These are phyloP conservation scores for Leptographium procerum DNA, from an alignment of 2,329 filamentous ascomycete species.

Conservation along the genomic window DNA sequence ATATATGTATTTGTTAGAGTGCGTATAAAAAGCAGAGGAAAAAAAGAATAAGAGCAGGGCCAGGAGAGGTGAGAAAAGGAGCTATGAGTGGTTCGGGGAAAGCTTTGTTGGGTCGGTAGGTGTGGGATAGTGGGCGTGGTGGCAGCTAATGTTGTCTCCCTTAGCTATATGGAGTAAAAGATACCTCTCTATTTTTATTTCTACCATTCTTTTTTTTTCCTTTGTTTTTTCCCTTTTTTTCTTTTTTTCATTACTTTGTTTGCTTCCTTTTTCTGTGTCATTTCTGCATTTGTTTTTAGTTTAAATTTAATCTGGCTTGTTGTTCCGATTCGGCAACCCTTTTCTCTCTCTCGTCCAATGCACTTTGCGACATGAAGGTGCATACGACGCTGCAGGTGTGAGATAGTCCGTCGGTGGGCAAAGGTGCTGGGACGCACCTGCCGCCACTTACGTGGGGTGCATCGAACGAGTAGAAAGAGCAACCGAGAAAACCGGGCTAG, in stretches of 20 bases:
- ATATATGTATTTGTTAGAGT: slow-evolving; percentile 9
- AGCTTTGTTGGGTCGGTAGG: slow-evolving; percentile 7
- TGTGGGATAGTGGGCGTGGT: neutral
- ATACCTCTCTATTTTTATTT: neutral
- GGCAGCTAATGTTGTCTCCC: neutral
- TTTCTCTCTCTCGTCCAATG: neutral
- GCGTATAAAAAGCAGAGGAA: neutral
- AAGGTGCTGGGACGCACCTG: slow-evolving; percentile 5
- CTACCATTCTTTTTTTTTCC: neutral
- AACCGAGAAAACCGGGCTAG: neutral
- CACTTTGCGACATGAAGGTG: neutral
- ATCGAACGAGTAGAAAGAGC: neutral
- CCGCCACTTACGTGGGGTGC: slow-evolving; percentile 9
- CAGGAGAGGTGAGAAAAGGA: slow-evolving; percentile 1
- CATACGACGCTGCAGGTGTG: slow-evolving; percentile 8
- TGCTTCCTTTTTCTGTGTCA: neutral
- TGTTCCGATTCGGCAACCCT: neutral
- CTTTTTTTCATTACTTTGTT: neutral
- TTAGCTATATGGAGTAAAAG: neutral
- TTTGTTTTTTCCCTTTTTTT: neutral
- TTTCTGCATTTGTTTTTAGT: neutral
- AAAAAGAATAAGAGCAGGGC: slow-evolving; percentile 6
- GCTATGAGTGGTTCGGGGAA: slow-evolving; percentile 12
- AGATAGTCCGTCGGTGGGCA: neutral
- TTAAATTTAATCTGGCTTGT: neutral